Evolutionary conservation across 768 basidiomycete species (phyloP).

Genomic region (Tricholoma saponaceum): DNA sequence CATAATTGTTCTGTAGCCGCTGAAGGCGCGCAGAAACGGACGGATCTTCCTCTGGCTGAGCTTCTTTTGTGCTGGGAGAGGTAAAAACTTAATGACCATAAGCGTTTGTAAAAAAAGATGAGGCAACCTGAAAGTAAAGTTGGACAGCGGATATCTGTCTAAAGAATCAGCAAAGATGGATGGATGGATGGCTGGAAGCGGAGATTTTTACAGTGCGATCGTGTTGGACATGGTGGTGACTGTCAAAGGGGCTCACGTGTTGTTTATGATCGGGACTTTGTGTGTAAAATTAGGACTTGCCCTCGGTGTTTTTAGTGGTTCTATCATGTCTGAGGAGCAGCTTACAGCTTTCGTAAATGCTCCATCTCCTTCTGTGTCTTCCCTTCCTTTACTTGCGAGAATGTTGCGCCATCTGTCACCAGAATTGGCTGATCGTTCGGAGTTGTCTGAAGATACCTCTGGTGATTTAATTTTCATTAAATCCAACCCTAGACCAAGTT

Average conservation of each 20-base stretch:
- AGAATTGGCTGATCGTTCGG: background rate
- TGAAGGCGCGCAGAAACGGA: slow-evolving; percentile 93
- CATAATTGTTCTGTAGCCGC: slow-evolving; percentile 94
- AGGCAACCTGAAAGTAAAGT: slow-evolving; percentile 84
- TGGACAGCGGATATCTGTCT: slow-evolving; percentile 75
- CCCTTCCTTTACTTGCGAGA: background rate
- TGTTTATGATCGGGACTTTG: background rate
- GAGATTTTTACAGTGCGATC: slow-evolving; percentile 40
- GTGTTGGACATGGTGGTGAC: slow-evolving; percentile 43
- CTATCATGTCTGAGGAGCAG: background rate
- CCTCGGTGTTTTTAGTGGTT: background rate
- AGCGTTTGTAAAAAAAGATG: background rate
- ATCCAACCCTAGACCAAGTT: background rate
- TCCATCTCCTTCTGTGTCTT: background rate
- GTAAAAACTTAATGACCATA: background rate
- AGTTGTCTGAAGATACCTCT: background rate
- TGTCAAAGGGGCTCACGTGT: slow-evolving; percentile 9
- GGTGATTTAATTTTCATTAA: too few species aligned
- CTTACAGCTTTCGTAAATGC: background rate
- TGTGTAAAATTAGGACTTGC: too few species aligned
- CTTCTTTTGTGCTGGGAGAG: slow-evolving; percentile 79
- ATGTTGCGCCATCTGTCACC: background rate
- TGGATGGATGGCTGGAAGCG: background rate
- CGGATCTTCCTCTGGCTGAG: slow-evolving; percentile 96
- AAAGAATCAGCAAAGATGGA: slow-evolving; percentile 3